These are phyloP conservation scores for Flaveria robusta DNA, from an alignment of 129 eudicot genomes.

Conservation along the genomic window DNA sequence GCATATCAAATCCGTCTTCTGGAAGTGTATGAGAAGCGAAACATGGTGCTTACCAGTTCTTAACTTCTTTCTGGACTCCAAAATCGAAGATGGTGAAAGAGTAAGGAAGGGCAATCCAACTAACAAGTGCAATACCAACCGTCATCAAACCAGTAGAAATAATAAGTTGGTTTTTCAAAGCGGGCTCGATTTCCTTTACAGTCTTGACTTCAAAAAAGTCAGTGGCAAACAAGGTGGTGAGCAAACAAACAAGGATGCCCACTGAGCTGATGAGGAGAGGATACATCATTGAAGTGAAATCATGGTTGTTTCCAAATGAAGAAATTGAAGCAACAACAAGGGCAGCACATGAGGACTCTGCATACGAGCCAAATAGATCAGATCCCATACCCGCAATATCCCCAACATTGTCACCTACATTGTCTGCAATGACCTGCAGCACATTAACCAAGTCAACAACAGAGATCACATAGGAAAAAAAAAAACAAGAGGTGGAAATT, in stretches of 20 bases:
- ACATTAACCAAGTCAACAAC: constrained; percentile 17
- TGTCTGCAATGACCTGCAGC: constrained; percentile 81
- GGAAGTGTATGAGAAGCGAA: not conserved
- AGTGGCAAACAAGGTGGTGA: constrained; percentile 82
- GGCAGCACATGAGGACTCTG: constrained; percentile 89
- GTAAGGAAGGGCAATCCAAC: constrained; percentile 71
- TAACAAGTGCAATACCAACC: constrained; percentile 59
- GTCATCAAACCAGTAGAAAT: constrained; percentile 81
- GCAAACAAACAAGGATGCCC: constrained; percentile 71
- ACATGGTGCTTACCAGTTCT: constrained; percentile 58
- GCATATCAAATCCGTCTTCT: too few relatives aligned
- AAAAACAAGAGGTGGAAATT: not conserved
- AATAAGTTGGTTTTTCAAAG: constrained; percentile 79
- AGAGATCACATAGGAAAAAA: not conserved
- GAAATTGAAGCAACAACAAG: constrained; percentile 92
- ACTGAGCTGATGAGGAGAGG: constrained; percentile 75
- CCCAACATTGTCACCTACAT: constrained; percentile 92
- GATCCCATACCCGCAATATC: constrained; percentile 99
- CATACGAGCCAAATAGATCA: constrained; percentile 90
- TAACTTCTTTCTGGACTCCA: constrained; percentile 74
- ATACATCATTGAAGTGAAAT: constrained; percentile 71
- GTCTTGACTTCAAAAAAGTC: constrained; percentile 84
- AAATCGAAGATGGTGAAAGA: constrained; percentile 80
- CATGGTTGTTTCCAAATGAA: constrained; percentile 80
- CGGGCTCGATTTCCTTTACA: constrained; percentile 76